Evolutionary conservation across 1,284 basidiomycete species (phyloP).

Genomic region (Pyrrhoderma lamaoense): DNA sequence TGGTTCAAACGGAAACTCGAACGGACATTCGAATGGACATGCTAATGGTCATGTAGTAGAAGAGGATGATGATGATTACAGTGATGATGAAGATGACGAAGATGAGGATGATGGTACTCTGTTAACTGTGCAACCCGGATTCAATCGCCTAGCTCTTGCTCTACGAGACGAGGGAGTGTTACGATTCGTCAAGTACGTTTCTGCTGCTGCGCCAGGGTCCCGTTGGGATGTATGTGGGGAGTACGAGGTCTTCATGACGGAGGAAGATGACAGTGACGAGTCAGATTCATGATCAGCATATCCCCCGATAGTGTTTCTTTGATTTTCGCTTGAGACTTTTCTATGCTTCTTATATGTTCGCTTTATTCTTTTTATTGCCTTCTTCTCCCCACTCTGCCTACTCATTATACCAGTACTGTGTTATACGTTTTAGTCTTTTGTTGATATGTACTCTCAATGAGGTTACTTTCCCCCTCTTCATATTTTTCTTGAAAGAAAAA

Average conservation of each 20-base stretch:
- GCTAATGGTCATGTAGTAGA: not conserved
- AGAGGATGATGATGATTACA: constrained; percentile 19
- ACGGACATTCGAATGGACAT: constrained; percentile 2
- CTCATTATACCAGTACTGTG: not conserved
- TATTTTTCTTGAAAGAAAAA: not conserved
- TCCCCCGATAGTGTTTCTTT: not conserved
- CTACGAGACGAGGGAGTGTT: constrained; percentile 91
- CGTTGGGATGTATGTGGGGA: constrained; percentile 89
- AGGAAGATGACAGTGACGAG: constrained; percentile 10
- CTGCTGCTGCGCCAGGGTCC: constrained; percentile 76
- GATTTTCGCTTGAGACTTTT: not conserved
- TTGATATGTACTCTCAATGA: not conserved
- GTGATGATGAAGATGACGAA: constrained; percentile 32
- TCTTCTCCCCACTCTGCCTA: not conserved
- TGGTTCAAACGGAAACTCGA: not conserved
- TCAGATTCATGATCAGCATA: not conserved
- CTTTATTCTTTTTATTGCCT: not conserved
- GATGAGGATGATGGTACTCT: constrained; percentile 81
- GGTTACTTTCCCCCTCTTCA: not conserved
- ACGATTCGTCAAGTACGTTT: constrained; percentile 92
- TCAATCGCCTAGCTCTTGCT: constrained; percentile 87
- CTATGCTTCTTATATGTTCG: not conserved
- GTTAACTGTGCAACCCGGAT: constrained; percentile 83
- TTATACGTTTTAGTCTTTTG: not conserved
- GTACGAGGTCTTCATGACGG: constrained; percentile 57